Base-by-base conservation (phyloP, 495 filamentous ascomycete genomes). In the Aspergillus saccharolyticus region DNA sequence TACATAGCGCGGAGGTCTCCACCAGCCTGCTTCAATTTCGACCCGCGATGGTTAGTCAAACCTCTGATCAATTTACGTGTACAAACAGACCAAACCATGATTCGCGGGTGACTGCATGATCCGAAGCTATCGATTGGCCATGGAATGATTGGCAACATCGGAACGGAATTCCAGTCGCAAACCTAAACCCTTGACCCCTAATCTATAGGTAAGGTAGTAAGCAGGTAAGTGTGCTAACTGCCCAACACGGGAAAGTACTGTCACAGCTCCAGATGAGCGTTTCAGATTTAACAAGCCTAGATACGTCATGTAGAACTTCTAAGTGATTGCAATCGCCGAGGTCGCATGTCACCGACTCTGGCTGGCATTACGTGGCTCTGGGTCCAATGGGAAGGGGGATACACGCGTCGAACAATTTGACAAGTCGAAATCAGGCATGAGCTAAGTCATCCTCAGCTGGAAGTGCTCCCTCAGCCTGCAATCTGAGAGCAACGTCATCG, bases 401-500 rank as follows among this genome's bases (percentile, higher is more conserved):
- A 47, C 10, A 47, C 44, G 44, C 44, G 44, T 39, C 33, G 33
- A 39, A 12, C 2, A 10, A 39, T 15, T 21, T 47, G 44, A 47
- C 44, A 47, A 14, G 8, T 21, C 24, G 19, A 9, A 0, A 6
- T 21, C 18, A 49, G 46, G 25, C 24, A 39, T 39, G 33, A 39
- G 24, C 6, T 25, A 61, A 42, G 25, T 62, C 28, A 70, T 93
- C 89, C 70, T 91, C 89, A 17, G 82, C 67, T 1, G 86, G 79
- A 47, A 74, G 69, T 24, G 78, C 80, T 0, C 88, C 87, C 0
- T 73, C 73, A 3, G 69, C 72, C 59, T 85, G 80, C 78, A 92
- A 73, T 69, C 83, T 62, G 39, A 67, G 64, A n/a, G 86, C 85
- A 24, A 89, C 83, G 44, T 66, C 69, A 53, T 91, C 89, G 9